A percentile compares a stretch with the other conserved stretches of the same genome.
Evolutionary conservation across 805 yeast species (phyloP).

Genomic region (Suhomyces pyralidae): DNA sequence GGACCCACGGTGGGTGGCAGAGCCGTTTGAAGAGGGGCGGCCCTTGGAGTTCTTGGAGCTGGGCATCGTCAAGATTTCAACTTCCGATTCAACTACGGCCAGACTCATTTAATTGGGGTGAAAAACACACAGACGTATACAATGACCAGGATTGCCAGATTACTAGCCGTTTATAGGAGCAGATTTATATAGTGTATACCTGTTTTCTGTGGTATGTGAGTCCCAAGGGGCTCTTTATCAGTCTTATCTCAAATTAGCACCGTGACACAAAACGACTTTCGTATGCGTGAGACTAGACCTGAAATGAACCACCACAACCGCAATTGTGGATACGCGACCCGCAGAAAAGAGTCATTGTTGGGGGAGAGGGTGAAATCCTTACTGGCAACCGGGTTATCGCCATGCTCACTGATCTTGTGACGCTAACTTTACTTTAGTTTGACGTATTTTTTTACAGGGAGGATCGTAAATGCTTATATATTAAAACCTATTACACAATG

Average conservation of each 20-base stretch:
- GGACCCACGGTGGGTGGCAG: not conserved
- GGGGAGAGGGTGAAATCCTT: not conserved
- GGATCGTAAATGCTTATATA: constrained; percentile 1
- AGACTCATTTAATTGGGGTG: not conserved
- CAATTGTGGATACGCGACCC: not conserved
- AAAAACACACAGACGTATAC: too few species aligned
- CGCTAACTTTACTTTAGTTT: too few species aligned
- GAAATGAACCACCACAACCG: constrained; percentile 1
- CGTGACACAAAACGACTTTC: constrained; percentile 2
- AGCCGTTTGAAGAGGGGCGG: not conserved
- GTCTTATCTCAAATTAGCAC: constrained; percentile 1
- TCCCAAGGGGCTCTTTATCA: not conserved
- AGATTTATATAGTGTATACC: too few species aligned
- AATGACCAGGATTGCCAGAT: too few species aligned
- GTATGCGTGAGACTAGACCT: not conserved
- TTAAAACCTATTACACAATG: constrained; percentile 1
- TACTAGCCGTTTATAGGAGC: too few species aligned
- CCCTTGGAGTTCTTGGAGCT: constrained; percentile 1
- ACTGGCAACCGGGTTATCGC: too few species aligned
- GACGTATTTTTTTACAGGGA: not conserved
- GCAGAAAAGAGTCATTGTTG: not conserved
- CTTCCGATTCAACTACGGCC: constrained; percentile 1
- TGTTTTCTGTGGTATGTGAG: too few species aligned
- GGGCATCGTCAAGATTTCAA: not conserved
- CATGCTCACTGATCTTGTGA: not conserved